Evolutionary conservation across 176 grass and related monocot species (phyloP).

Genomic region (Juncus inflexus): DNA sequence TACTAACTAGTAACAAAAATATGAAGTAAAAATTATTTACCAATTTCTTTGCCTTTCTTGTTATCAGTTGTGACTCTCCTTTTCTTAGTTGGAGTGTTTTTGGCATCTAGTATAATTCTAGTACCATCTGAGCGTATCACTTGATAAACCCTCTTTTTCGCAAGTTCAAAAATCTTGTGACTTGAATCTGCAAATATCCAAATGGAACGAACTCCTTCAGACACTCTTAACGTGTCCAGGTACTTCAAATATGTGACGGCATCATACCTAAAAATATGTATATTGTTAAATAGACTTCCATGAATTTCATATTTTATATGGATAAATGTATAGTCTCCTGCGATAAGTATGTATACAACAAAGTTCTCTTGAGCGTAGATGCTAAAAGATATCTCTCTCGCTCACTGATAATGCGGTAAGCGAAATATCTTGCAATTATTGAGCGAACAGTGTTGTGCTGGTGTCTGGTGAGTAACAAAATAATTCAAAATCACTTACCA

Average conservation of each 20-base stretch:
- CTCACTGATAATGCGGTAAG: too few relatives aligned
- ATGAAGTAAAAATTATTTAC: conserved; percentile 26
- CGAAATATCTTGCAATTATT: too few relatives aligned
- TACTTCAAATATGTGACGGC: conserved; percentile 92
- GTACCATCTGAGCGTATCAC: conserved; percentile 56
- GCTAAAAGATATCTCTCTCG: too few relatives aligned
- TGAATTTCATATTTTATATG: too few relatives aligned
- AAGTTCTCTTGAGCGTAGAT: too few relatives aligned
- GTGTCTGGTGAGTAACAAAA: too few relatives aligned
- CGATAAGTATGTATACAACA: too few relatives aligned
- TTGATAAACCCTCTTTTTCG: conserved; percentile 86
- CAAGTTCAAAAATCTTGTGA: conserved; percentile 88
- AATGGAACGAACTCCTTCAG: conserved; percentile 88
- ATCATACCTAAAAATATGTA: conserved; percentile 50
- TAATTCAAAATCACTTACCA: too few relatives aligned
- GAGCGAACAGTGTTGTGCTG: too few relatives aligned
- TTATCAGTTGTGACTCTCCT: conserved; percentile 38
- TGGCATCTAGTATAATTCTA: conserved; percentile 38
- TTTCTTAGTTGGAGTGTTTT: conserved; percentile 56
- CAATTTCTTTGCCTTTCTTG: conserved; percentile 54
- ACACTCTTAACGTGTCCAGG: conserved; percentile 84
- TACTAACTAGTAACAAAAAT: background rate
- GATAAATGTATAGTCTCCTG: too few relatives aligned
- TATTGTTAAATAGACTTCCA: too few relatives aligned
- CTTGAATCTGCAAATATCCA: conserved; percentile 98